Conservation (phyloP, 2,329 filamentous ascomycete genomes). For the Zarea fungicola region DNA sequence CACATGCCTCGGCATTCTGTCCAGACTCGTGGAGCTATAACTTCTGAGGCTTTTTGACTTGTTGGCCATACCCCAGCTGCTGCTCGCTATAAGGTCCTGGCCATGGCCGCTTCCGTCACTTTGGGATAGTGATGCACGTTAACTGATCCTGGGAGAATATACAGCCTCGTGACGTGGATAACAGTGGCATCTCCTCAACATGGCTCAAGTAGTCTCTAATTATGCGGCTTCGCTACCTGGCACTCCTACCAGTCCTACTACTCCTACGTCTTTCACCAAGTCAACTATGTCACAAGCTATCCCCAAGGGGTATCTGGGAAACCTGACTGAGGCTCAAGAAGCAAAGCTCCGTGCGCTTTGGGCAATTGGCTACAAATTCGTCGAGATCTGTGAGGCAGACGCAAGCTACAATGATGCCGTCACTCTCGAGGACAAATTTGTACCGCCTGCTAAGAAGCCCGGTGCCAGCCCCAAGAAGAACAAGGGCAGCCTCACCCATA, state of each 20-base stretch:
- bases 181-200: neutral
- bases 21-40: neutral
- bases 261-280: constrained; percentile 3
- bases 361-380: constrained; percentile 65
- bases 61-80: constrained; percentile 1
- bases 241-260: neutral
- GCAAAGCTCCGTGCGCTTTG: constrained; percentile 78
- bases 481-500: constrained; percentile 53
- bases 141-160: neutral
- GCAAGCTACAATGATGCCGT: constrained; percentile 20
- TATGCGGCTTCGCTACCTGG: neutral
- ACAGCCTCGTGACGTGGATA: neutral
- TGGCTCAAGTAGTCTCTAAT: constrained; percentile 4
- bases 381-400: constrained; percentile 45
- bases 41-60: neutral
- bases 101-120: neutral
- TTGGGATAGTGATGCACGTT: constrained; percentile 3
- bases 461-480: constrained; percentile 14
- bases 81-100: constrained; percentile 8
- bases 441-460: constrained; percentile 22
- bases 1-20: constrained; percentile 8
- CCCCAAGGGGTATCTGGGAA: constrained; percentile 63
- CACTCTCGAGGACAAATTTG: constrained; percentile 27
- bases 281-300: neutral
- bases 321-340: constrained; percentile 75